Evolutionary conservation across 169 alveolate genomes (phyloP), one percentile per base, ranked within the genome.

Genomic region (Eimeria mitis): DNA sequence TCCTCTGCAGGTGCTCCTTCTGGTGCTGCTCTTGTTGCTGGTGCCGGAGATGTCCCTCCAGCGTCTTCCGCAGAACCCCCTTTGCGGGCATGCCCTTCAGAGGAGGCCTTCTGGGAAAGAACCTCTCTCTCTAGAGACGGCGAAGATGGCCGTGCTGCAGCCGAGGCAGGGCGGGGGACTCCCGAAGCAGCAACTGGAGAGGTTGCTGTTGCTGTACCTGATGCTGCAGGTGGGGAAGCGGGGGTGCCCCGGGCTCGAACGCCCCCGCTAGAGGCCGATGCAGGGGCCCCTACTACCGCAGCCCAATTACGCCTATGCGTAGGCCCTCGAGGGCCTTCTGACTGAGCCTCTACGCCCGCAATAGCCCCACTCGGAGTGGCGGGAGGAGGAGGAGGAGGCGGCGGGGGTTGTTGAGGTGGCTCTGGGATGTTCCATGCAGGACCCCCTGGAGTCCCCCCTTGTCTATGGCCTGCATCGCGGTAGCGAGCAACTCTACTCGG

Each of bases 201-300:
- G 13, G 88, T 40, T 78, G 68, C 68, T 47, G 68, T n/a, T 52
- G 47, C 75, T 79, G 71, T 19, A 31, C 79, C 91, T 21, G 91
- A 54, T 59, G 79, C 92, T 37, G 79, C n/a, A 34, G 92, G 63
- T 11, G 92, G 42, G 3, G 92, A 37, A 37, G 79, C 79, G 68
- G 81, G 71, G 92, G 47, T 42, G 54, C 81, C 92, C 44, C 83
- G 92, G 44, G 78, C 28, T 42, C 92, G 92, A 59, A 34, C 65
- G 81, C 52, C 92, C 52, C 75, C 81, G 65, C 11, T 40, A 87
- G 81, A 63, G 19, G 83, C 14, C 28, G 92, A 37, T 25, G 92
- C 92, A 21, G 92, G 92, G 81, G 92, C 92, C 52, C 92, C 92
- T 71, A 87, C 92, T n/a, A 87, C 92, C 4, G 92, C 78, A 49